A percentile compares a stretch with the other conserved stretches of the same genome.
These are phyloP conservation scores for Clarkia xantiana DNA, from an alignment of 345 rosid species.

Conservation along the genomic window DNA sequence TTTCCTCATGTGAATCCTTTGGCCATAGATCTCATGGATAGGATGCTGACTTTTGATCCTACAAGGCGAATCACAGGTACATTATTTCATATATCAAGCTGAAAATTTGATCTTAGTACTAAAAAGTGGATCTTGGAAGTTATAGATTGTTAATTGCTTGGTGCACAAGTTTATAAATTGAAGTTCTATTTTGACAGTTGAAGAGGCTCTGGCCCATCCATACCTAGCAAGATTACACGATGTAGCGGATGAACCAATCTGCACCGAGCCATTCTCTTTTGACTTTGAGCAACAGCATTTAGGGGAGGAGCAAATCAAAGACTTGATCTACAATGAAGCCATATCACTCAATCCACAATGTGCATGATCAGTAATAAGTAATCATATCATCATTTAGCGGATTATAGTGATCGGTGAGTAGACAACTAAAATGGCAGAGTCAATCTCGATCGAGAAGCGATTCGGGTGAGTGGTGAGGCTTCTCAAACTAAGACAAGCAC, in stretches of 20 bases:
- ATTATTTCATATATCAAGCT: too few relatives aligned
- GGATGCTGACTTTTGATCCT: slow-evolving; percentile 91
- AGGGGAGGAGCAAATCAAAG: slow-evolving; percentile 90
- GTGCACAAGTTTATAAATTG: background rate
- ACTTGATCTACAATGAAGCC: slow-evolving; percentile 72
- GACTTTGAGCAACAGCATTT: slow-evolving; percentile 75
- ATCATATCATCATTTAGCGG: background rate
- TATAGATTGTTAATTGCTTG: too few relatives aligned
- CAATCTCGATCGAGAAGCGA: too few relatives aligned
- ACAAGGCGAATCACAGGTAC: slow-evolving; percentile 82
- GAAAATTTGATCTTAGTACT: too few relatives aligned
- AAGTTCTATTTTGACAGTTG: slow-evolving; percentile 39
- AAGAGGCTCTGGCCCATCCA: slow-evolving; percentile 81
- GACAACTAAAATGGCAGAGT: too few relatives aligned
- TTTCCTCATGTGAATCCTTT: slow-evolving; percentile 70
- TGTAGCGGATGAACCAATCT: slow-evolving; percentile 76
- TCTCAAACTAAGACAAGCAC: too few relatives aligned
- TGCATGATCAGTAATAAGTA: slow-evolving; percentile 16
- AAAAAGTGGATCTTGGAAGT: too few relatives aligned
- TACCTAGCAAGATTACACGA: slow-evolving; percentile 78
- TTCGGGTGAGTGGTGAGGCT: too few relatives aligned
- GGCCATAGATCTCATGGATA: slow-evolving; percentile 76
- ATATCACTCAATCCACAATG: slow-evolving; percentile 59
- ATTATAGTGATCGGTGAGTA: too few relatives aligned
- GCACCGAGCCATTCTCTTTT: slow-evolving; percentile 58